Base-by-base conservation (phyloP, 2,329 filamentous ascomycete species). In the Apiospora malaysiana region DNA sequence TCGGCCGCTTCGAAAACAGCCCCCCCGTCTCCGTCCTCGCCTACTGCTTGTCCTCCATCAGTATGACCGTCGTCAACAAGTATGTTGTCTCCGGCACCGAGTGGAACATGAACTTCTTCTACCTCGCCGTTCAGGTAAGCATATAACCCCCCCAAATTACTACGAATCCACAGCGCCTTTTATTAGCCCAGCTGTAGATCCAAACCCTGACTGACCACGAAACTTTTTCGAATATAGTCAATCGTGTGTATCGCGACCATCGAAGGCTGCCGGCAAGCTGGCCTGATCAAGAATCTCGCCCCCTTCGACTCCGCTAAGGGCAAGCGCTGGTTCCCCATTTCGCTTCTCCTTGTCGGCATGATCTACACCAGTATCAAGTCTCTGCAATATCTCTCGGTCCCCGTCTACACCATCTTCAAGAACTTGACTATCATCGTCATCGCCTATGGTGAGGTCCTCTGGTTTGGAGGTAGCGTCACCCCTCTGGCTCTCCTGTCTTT, bases 31-130 rank as follows among this genome's bases (percentile, higher is more conserved):
- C 95, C 27, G 93, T 99, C 77, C 80, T 97, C 75, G 90, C 93
- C 67, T 99, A 99, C 86, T 99, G 96, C 83, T 86, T 93, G 78
- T 94, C 95, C 69, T 98, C 95, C n/a, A 99, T 99, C 80, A 89
- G 95, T 82, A 99, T 99, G 96, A 99, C 96, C 9, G 93, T 98
- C n/a, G 96, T 97, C 82, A 99, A 99, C 86, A 99, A 99, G 87
- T 99, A 97, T 82, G 95, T 98, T 73, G 90, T 99, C 66, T 98
- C 94, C 9, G 96, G 96, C 72, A 88, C 89, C 68, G 89, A 92
- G 75, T 99, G 97, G 89, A 99, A 99, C 84, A 85, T 99, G 78
- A 97, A 97, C 84, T 97, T 98, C 83, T 94, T 99, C 84, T 92
- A 98, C 77, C 89, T 99, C 72, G 92, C 90, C 73, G 88, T 98